Conservation (phyloP, 2,329 filamentous ascomycete species). For the Cladophialophora bantiana region DNA sequence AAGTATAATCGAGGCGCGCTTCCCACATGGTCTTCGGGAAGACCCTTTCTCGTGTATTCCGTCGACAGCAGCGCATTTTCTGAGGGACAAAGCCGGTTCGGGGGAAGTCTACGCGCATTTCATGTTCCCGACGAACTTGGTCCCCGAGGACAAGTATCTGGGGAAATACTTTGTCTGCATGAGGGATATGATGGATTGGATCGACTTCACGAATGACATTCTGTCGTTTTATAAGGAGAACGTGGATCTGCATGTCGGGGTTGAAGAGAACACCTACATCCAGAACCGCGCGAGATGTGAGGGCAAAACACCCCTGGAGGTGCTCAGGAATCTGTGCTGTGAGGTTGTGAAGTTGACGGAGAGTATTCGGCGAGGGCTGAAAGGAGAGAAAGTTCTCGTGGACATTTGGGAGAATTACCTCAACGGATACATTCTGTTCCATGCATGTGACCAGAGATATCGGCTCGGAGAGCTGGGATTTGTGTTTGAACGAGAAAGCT, state of each 20-base stretch:
- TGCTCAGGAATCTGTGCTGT: neutral
- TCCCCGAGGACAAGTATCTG: neutral
- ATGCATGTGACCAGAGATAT: neutral
- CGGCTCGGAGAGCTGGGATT: neutral
- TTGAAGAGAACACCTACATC: neutral
- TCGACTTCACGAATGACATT: conserved; percentile 7
- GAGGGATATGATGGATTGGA: neutral
- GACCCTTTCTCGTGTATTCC: neutral
- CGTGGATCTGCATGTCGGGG: neutral
- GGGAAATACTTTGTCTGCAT: neutral
- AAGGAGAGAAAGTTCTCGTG: neutral
- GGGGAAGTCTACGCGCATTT: conserved; percentile 2
- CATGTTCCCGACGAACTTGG: neutral
- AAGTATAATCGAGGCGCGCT: neutral
- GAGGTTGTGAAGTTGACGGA: neutral
- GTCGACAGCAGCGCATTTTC: neutral
- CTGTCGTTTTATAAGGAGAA: conserved; percentile 1
- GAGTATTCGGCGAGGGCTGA: neutral
- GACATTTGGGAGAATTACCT: conserved; percentile 1
- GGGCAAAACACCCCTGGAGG: neutral
- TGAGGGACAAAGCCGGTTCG: neutral
- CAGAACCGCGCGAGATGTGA: conserved; percentile 1
- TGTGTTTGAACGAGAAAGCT: neutral
- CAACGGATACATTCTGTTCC: neutral
- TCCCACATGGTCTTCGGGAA: neutral